These are phyloP conservation scores for Lathyrus sativus DNA, from an alignment of 306 rosid genomes.

Conservation along the genomic window DNA sequence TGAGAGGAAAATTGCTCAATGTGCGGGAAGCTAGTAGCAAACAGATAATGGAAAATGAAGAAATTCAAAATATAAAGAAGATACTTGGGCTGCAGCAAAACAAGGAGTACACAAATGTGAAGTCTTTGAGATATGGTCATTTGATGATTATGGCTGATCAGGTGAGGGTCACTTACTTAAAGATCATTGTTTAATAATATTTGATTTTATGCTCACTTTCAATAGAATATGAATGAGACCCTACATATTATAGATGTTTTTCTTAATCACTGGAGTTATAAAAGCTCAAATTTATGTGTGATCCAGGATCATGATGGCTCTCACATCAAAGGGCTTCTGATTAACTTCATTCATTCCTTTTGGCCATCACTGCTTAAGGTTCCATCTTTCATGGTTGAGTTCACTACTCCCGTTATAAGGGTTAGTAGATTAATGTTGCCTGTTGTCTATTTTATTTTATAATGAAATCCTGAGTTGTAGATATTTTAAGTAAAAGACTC, in stretches of 20 bases:
- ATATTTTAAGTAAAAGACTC: not conserved
- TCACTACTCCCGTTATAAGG: conserved; percentile 93
- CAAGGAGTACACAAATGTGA: conserved; percentile 64
- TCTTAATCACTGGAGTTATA: not conserved
- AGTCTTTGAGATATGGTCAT: conserved; percentile 90
- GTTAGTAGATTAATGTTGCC: conserved; percentile 31
- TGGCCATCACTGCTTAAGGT: conserved; percentile 90
- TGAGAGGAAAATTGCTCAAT: conserved; percentile 89
- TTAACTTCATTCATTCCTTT: conserved; percentile 88
- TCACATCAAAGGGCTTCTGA: conserved; percentile 89
- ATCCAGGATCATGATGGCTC: conserved; percentile 94
- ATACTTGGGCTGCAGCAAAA: conserved; percentile 93
- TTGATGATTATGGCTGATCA: conserved; percentile 99
- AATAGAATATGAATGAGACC: not conserved
- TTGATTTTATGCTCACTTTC: not conserved
- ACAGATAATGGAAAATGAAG: conserved; percentile 81
- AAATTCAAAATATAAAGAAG: conserved; percentile 81
- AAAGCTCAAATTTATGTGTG: conserved; percentile 17
- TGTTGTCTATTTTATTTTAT: not conserved
- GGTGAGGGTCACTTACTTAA: conserved; percentile 50
- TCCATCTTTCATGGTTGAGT: conserved; percentile 85
- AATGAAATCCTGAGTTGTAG: not conserved
- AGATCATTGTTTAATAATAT: not conserved
- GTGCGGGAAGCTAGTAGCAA: conserved; percentile 89
- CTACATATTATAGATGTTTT: not conserved